A percentile compares a stretch with the other conserved stretches of the same genome.
Conservation (phyloP, 345 rosid genomes). For the Gossypium anomalum region DNA sequence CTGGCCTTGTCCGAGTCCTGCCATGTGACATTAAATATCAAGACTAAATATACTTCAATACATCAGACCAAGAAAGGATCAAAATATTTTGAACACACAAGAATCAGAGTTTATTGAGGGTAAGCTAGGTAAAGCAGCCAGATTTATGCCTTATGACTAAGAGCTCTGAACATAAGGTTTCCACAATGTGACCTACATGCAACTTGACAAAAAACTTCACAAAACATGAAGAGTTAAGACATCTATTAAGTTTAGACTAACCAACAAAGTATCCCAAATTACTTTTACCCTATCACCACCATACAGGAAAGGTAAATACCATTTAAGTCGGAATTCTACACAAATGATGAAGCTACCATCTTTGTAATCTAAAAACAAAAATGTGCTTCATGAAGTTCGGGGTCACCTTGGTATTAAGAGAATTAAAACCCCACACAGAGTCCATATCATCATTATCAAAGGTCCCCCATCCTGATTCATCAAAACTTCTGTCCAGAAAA, state of each 20-base stretch:
- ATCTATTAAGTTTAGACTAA: neutral
- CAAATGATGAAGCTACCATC: neutral
- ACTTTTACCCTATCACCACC: neutral
- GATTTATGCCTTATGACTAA: neutral
- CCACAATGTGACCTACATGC: neutral
- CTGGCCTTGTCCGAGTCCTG: constrained; percentile 48
- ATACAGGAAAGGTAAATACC: neutral
- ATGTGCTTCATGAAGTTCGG: neutral
- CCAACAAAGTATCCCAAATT: neutral
- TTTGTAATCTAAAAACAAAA: neutral
- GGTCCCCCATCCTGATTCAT: constrained; percentile 92
- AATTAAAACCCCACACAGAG: constrained; percentile 88
- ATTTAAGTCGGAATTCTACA: neutral
- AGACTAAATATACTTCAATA: neutral
- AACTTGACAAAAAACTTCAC: neutral
- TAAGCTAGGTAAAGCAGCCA: neutral
- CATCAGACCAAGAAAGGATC: neutral
- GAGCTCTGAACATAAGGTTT: neutral
- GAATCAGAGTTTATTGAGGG: neutral
- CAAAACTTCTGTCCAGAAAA: constrained; percentile 49
- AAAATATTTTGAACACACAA: neutral
- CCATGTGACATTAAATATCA: constrained; percentile 8
- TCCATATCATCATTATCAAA: constrained; percentile 90
- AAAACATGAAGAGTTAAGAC: neutral
- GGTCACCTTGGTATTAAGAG: constrained; percentile 63